phyloP scores from a whole-genome alignment of 768 basidiomycete species.

The Amanita rubescens region DNA sequence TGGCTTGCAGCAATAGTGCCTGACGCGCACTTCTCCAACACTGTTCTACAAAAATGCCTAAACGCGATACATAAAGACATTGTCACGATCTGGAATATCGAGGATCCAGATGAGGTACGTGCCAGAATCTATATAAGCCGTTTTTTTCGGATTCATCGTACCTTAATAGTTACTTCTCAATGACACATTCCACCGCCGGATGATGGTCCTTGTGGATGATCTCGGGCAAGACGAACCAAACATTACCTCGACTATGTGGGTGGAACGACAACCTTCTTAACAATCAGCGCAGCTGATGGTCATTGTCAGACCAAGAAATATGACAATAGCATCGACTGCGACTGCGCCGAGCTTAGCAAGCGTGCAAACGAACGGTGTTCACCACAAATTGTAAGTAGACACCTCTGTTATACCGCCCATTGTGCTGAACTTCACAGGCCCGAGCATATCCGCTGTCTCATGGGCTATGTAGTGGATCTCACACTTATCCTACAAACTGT shows the following conservation, averaged over 20 bases:
- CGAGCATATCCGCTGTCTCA: not conserved
- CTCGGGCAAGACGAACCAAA: not conserved
- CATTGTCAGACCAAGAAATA: not conserved
- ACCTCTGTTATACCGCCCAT: not conserved
- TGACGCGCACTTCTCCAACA: not conserved
- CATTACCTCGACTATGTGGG: not conserved
- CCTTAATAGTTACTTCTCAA: not conserved
- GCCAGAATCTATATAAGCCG: not conserved
- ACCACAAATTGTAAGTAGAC: not conserved
- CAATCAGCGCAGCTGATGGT: no score
- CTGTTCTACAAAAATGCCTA: not conserved
- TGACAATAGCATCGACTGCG: not conserved
- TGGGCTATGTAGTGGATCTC: slow-evolving; percentile 1
- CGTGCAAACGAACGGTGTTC: not conserved
- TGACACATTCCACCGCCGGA: not conserved
- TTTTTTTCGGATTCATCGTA: not conserved
- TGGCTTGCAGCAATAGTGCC: not conserved
- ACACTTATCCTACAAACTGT: not conserved
- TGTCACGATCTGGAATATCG: not conserved
- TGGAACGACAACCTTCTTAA: not conserved
- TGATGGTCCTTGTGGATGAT: not conserved
- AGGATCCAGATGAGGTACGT: not conserved
- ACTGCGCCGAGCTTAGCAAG: not conserved
- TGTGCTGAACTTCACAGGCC: not conserved
- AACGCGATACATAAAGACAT: not conserved